Base-by-base conservation (phyloP, 2,329 filamentous ascomycete genomes). In the Colletotrichum siamense region DNA sequence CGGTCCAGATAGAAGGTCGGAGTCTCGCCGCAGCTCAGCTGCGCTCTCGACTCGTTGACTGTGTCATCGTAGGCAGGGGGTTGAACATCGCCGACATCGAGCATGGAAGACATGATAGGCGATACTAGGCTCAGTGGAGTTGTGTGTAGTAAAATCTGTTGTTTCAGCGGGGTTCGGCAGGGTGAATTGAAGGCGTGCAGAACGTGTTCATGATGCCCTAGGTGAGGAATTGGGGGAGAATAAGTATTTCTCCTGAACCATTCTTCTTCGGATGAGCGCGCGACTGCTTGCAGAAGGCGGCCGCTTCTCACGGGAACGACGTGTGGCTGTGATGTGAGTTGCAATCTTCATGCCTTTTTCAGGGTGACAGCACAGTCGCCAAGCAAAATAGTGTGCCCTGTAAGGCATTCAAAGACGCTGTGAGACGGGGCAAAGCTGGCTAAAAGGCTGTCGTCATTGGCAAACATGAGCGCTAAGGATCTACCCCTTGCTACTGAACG, bases 41-140 rank as follows among this genome's bases (percentile, higher is more conserved):
- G 73, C 9, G 15, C 36, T 4, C 70, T 59, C 7, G 69, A 26
- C 1, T 73, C 70, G 22, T 24, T 39, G 18, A 73, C 39, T 10
- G 70, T 65, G 6, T 73, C 70, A n/a, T 76, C 70, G 59, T 76
- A 76, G 6, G 69, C 57, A 7, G 73, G 73, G 22, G 73, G 73
- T 10, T 69, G 28, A 2, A 76, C 63, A 22, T 76, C 70, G 18
- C 44, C 28, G 15, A 32, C 26, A 16, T 73, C 64, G 4, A 69
- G 44, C 73, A 73, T 65, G 6, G 73, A 63, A 0, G 59, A 65
- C 69, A 64, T 71, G 36, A 9, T 22, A 8, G 9, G 68, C 18
- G 18, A 13, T 28, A 32, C 34, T n/a, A 4, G 15, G 62, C 15
- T 64, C 26, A 55, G 15, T 39, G 12, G 7, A 28, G 16, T 10